Percentiles rank a stretch among this genome's conserved stretches.
Conservation (phyloP, 1,284 basidiomycete species). For the Fomes fomentarius region DNA sequence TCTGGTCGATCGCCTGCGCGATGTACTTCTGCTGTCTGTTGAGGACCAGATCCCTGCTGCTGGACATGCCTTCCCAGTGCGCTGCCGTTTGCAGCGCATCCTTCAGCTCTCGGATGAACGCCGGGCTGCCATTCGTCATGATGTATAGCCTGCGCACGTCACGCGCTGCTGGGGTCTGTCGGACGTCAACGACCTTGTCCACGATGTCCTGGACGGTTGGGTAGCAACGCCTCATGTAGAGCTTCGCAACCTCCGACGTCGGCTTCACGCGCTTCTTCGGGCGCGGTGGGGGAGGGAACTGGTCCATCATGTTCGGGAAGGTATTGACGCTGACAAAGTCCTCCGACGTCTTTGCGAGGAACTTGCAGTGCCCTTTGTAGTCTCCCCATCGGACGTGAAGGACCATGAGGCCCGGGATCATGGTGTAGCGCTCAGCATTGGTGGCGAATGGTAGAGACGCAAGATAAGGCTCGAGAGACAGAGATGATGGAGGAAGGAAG, state of each 20-base stretch:
- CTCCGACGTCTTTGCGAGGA: constrained; percentile 47
- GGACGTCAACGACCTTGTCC: constrained; percentile 42
- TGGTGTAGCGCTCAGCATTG: constrained; percentile 25
- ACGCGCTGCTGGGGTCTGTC: constrained; percentile 24
- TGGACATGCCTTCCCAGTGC: constrained; percentile 30
- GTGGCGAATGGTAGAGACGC: constrained; percentile 10
- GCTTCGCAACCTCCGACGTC: constrained; percentile 27
- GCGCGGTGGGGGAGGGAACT: constrained; percentile 27
- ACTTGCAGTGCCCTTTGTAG: constrained; percentile 52
- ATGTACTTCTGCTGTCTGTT: constrained; percentile 42
- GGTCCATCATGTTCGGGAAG: constrained; percentile 45
- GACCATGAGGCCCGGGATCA: constrained; percentile 49
- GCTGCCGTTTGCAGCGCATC: constrained; percentile 33
- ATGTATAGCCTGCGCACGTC: constrained; percentile 48
- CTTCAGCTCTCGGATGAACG: constrained; percentile 46
- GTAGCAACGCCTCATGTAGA: constrained; percentile 49
- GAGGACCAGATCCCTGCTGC: constrained; percentile 39
- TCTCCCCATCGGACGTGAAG: constrained; percentile 67
- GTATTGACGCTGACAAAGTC: constrained; percentile 46
- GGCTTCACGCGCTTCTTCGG: constrained; percentile 23
- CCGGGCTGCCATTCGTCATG: constrained; percentile 54
- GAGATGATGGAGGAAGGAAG: constrained; percentile 28
- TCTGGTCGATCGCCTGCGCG: constrained; percentile 45
- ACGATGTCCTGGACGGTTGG: constrained; percentile 50
- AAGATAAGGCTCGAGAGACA: constrained; percentile 15